Conservation (phyloP, 306 rosid genomes). For the Bauhinia variegata region DNA sequence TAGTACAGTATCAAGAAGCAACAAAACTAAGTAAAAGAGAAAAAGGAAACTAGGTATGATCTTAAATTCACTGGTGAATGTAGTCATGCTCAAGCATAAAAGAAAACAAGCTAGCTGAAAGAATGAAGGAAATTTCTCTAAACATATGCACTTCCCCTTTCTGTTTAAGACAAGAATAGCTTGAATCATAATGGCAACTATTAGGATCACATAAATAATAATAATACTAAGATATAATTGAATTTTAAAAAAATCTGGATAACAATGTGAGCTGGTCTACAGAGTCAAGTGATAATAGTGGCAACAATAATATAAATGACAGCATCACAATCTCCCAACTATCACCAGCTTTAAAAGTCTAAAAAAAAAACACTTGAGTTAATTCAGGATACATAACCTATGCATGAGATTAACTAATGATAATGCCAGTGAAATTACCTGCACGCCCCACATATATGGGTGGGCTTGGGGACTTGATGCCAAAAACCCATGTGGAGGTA, state of each 20-base stretch:
- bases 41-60: background rate
- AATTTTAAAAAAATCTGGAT: too few relatives aligned
- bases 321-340: background rate
- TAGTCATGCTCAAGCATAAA: too few relatives aligned
- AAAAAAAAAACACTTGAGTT: background rate
- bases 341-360: background rate
- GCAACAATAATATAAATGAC: background rate
- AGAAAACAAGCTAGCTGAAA: background rate
- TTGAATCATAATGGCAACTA: constrained; percentile 14
- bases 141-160: background rate
- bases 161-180: background rate
- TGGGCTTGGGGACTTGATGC: constrained; percentile 95
- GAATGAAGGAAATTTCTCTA: background rate
- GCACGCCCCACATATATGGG: constrained; percentile 99
- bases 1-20: constrained; percentile 1
- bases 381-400: background rate
- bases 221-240: too few relatives aligned
- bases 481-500: constrained; percentile 92
- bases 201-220: too few relatives aligned
- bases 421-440: constrained; percentile 52
- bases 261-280: too few relatives aligned
- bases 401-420: constrained; percentile 21
- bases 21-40: background rate
- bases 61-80: too few relatives aligned
- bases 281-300: too few relatives aligned